phyloP scores from a whole-genome alignment of 208 protist species.

The Trypanosoma congolense region DNA sequence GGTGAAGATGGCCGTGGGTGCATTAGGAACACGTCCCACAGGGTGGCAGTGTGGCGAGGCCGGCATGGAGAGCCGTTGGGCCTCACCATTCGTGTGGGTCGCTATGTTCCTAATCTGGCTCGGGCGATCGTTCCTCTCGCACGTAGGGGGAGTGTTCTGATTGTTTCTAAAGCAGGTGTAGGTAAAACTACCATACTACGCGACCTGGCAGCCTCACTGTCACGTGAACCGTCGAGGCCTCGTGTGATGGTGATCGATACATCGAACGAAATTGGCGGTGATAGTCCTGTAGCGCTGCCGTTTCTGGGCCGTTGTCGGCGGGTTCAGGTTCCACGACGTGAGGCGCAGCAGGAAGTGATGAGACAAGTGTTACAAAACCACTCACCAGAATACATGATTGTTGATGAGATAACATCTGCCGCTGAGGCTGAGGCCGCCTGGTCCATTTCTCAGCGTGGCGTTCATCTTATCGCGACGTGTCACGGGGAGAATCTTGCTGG shows the following conservation, averaged over 20 bases:
- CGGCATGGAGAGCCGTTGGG: conserved; percentile 70
- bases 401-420: conserved; percentile 88
- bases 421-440: conserved; percentile 78
- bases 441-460: conserved; percentile 84
- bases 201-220: conserved; percentile 73
- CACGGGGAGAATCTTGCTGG: conserved; percentile 78
- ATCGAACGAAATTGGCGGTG: conserved; percentile 93
- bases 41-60: conserved; percentile 73
- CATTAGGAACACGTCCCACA: conserved; percentile 64
- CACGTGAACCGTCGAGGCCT: conserved; percentile 34
- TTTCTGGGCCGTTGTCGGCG: conserved; percentile 86
- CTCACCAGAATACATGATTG: conserved; percentile 88
- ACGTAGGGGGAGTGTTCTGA: conserved; percentile 64
- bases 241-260: conserved; percentile 92
- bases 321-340: conserved; percentile 74
- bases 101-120: conserved; percentile 68
- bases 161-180: conserved; percentile 86
- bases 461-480: conserved; percentile 84
- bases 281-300: conserved; percentile 77
- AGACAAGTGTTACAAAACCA: conserved; percentile 93
- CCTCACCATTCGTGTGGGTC: conserved; percentile 82
- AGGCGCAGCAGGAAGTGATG: conserved; percentile 75
- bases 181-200: conserved; percentile 93
- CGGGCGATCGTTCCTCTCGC: conserved; percentile 51
- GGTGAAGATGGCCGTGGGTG: conserved; percentile 73